Base-by-base conservation (phyloP, 2,329 filamentous ascomycete species). In the Talaromyces sp. region DNA sequence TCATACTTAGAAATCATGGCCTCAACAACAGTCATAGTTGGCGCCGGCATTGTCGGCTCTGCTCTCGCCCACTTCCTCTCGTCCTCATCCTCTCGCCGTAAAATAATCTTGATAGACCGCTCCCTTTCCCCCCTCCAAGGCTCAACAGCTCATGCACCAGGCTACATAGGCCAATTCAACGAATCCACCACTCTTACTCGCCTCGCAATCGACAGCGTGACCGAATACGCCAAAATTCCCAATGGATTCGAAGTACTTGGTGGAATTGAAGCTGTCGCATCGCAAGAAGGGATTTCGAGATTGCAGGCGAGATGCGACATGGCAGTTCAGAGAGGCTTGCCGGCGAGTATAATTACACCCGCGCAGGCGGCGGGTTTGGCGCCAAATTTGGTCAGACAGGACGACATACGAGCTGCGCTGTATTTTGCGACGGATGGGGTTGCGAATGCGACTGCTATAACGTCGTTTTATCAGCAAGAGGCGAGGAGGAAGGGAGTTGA, bases 131-230 rank as follows among this genome's bases (percentile, higher is more conserved):
- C 66, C 0, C 61, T 73, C 6, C 64, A 69, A 15, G 75, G 74
- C 7, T 78, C 76, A 9, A 78, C 75, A 0, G 73, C 72, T 17
- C 68, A 73, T 62, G 74, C 75, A 3, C 76, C 76, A 6, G 75
- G 75, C 1, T 75, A 77, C 31, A 69, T 78, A 6, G 75, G 75
- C 25, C 74, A 78, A 63, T 74, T 72, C 62, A 78, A 77, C 47
- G 73, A 75, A 50, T 74, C 72, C 8, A 43, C 70, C 1, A 68
- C 72, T 2, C 66, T 77, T 13, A 77, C 75, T 1, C 70, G 61
- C 11, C 69, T 78, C 4, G 74, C 75, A 0, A 69, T 73, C 27
- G 71, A 75, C 5, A 75, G 69, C 0, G 73, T 75, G 7, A 67
- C 67, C 10, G 73, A 75, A 58, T 74, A 75, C 47, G 62, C 64